Evolutionary conservation across 1,139 yeast species (phyloP).

Genomic region (Suhomyces chickasaworum): DNA sequence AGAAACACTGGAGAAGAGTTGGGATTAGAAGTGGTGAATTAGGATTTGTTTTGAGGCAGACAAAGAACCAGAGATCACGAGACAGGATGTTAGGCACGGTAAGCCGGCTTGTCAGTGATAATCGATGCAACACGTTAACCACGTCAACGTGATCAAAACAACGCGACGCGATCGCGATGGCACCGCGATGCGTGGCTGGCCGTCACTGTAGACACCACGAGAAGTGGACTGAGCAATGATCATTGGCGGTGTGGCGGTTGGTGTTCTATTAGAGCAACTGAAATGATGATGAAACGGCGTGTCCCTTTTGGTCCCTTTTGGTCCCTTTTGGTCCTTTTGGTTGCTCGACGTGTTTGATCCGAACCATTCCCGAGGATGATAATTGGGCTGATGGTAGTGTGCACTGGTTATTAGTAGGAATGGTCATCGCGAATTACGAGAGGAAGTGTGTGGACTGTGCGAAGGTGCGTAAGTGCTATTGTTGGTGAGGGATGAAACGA

Average conservation of each 20-base stretch:
- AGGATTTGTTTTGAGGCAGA: slow-evolving; percentile 12
- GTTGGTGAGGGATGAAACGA: slow-evolving; percentile 5
- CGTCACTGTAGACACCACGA: not conserved
- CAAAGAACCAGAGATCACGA: slow-evolving; percentile 12
- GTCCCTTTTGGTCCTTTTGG: not conserved
- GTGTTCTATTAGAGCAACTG: not conserved
- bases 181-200: slow-evolving; percentile 9
- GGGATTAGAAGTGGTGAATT: not conserved
- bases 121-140: slow-evolving; percentile 11
- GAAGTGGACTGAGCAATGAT: not conserved
- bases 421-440: not conserved
- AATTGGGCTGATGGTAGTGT: not conserved
- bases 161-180: slow-evolving; percentile 17
- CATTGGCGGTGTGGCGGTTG: not conserved
- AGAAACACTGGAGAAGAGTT: not conserved
- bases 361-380: not conserved
- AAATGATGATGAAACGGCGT: too few relatives aligned
- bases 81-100: slow-evolving; percentile 4
- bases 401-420: not conserved
- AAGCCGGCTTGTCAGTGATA: not conserved
- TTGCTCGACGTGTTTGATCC: too few relatives aligned
- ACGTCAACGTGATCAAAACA: slow-evolving; percentile 16
- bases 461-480: not conserved
- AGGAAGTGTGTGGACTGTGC: not conserved
- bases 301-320: not conserved